Percentiles rank a stretch among this genome's conserved stretches.
These are phyloP conservation scores for Rhizopus delemar DNA, from an alignment of 371 early-diverging fungal species.

Conservation along the genomic window DNA sequence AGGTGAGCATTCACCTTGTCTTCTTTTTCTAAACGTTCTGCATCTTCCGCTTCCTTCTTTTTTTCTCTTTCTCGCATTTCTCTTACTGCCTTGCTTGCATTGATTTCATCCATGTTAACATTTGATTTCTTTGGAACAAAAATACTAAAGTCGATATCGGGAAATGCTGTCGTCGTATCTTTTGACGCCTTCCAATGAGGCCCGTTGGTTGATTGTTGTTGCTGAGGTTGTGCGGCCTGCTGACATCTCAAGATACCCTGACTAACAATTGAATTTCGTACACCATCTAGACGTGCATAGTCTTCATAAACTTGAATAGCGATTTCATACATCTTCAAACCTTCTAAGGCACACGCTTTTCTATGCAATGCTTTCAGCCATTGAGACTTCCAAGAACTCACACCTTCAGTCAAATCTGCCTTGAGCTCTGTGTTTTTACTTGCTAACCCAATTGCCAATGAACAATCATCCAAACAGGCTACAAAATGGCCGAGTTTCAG, in stretches of 20 bases:
- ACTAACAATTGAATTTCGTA: constrained; percentile 54
- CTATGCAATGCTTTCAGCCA: constrained; percentile 38
- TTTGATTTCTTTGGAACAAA: constrained; percentile 16
- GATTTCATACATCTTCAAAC: constrained; percentile 72
- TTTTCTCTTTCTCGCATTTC: constrained; percentile 75
- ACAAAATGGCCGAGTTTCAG: constrained; percentile 86
- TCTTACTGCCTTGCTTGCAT: constrained; percentile 61
- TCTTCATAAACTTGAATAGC: constrained; percentile 74
- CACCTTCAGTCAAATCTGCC: constrained; percentile 27
- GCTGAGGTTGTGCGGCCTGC: constrained; percentile 21
- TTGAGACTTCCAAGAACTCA: constrained; percentile 15
- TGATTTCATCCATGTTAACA: constrained; percentile 26
- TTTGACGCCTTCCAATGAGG: constrained; percentile 15
- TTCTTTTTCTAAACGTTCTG: constrained; percentile 65
- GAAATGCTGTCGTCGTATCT: constrained; percentile 12
- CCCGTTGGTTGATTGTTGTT: neutral
- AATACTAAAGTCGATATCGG: constrained; percentile 27
- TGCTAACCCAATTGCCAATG: constrained; percentile 16
- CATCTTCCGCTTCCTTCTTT: constrained; percentile 76
- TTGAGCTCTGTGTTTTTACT: constrained; percentile 10
- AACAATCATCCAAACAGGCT: constrained; percentile 67
- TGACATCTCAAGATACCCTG: constrained; percentile 41
- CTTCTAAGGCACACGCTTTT: constrained; percentile 81
- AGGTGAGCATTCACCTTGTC: constrained; percentile 82
- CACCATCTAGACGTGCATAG: constrained; percentile 48